Evolutionary conservation across 495 filamentous ascomycete genomes (phyloP), one percentile per base, ranked within the genome.

Genomic region (Aspergillus taichungensis): DNA sequence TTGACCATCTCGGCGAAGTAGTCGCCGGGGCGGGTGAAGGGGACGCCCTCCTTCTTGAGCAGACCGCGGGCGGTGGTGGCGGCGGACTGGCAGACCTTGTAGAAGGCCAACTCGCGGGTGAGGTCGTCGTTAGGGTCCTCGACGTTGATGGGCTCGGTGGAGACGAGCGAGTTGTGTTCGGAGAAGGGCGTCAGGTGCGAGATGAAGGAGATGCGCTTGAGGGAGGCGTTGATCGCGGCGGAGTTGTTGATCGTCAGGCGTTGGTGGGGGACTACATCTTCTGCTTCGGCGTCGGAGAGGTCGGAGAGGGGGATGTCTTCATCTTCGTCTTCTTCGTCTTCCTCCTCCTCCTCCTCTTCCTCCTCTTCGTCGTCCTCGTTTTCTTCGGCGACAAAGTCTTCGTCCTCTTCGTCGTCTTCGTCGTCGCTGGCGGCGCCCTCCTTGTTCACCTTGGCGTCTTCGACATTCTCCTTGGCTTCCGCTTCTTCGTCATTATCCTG

Each of bases 1-100:
- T 96, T 95, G 49, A 96, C 79, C 86, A 95, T 98, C 75, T 98
- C 92, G 24, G 92, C 92, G 56, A 98, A 97, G 70, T 94, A 98
- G 66, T 98, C 92, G 30, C 75, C 79, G 6, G 92, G 92, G 5
- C 92, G 78, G 5, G 86, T 82, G 69, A 97, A 97, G 6, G 83
- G 79, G 6, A 88, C 72, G 30, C 82, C 84, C 61, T 94, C 88
- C 56, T 84, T 84, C 64, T 85, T 85, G 34, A 98, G 76, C 30
- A 80, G 63, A 5, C 67, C 64, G 37, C 90, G 82, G 10, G 78
- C 92, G 39, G 79, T 63, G 37, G 79, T 76, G 6, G 80, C 88
- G 4, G 88, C 87, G 24, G 83, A 75, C 37, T 94, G 82, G 42
- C 85, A 85, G 66, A 95, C 88, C 62, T 86, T 83, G 74, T 94